phyloP scores from a whole-genome alignment of 2,329 filamentous ascomycete species.

The Zymoseptoria pseudotritici region DNA sequence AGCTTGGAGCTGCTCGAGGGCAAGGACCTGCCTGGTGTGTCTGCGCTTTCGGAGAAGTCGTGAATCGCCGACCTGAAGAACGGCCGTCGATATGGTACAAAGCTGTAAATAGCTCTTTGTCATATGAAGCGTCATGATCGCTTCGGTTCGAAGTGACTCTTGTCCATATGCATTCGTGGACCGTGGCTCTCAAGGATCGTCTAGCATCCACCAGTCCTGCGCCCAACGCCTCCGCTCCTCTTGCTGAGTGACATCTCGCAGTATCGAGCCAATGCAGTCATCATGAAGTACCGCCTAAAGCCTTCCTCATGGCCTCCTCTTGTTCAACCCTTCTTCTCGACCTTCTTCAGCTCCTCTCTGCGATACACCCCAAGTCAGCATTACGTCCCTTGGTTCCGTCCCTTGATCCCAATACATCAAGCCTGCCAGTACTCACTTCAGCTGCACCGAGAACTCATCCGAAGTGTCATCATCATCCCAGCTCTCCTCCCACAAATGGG shows the following conservation, averaged over 20 bases:
- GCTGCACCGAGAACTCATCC: conserved; percentile 90
- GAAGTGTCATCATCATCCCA: conserved; percentile 98
- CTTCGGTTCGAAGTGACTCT: no score
- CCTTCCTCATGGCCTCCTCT: background rate
- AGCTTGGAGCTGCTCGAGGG: conserved; percentile 94
- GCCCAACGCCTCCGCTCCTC: background rate
- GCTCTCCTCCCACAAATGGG: conserved; percentile 97
- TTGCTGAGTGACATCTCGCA: background rate
- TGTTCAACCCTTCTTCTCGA: conserved; percentile 51
- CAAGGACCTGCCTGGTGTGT: conserved; percentile 92
- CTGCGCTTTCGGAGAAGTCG: conserved; percentile 60
- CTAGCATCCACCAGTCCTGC: background rate
- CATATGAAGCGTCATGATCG: background rate
- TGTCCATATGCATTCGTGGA: no score
- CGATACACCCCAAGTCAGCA: background rate
- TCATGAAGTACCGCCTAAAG: no score
- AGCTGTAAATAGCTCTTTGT: conserved; percentile 4
- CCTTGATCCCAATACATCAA: background rate
- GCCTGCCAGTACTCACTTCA: conserved; percentile 59
- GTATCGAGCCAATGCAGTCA: background rate
- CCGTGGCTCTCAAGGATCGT: background rate
- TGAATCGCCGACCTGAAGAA: conserved; percentile 8
- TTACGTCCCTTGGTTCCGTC: background rate
- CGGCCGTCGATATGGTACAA: background rate
- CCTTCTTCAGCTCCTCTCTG: conserved; percentile 90